phyloP scores from a whole-genome alignment of 2,329 filamentous ascomycete genomes.

The Diplocarpon mali region DNA sequence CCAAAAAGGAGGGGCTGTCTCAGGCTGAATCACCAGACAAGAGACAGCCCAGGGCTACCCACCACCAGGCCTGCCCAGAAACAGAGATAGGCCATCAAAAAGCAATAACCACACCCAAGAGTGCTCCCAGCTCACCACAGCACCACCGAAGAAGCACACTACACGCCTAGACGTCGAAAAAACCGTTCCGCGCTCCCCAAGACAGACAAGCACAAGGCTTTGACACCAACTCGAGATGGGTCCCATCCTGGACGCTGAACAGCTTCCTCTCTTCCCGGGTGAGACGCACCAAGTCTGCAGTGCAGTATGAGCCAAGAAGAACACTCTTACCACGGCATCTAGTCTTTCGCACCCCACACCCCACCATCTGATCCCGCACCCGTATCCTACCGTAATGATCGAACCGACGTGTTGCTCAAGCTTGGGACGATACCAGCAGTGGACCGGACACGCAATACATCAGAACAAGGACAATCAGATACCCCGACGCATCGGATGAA shows the following conservation, averaged over 20 bases:
- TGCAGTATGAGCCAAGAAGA: constrained; percentile 13
- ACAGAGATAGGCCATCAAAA: constrained; percentile 7
- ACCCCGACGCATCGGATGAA: constrained; percentile 24
- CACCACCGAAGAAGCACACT: constrained; percentile 8
- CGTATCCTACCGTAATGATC: constrained; percentile 11
- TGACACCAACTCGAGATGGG: constrained; percentile 91
- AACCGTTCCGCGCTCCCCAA: constrained; percentile 17
- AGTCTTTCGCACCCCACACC: constrained; percentile 14
- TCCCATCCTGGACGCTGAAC: constrained; percentile 40
- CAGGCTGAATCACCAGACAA: constrained; percentile 9
- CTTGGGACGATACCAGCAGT: constrained; percentile 14
- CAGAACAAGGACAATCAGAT: constrained; percentile 14
- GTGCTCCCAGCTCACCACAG: constrained; percentile 12
- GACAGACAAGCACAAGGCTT: constrained; percentile 78
- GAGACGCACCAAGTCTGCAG: constrained; percentile 8
- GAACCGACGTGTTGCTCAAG: constrained; percentile 12
- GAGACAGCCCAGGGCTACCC: constrained; percentile 27
- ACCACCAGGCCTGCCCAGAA: constrained; percentile 22
- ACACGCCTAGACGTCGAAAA: constrained; percentile 10
- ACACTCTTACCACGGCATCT: constrained; percentile 19
- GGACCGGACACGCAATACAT: constrained; percentile 13
- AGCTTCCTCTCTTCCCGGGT: constrained; percentile 11
- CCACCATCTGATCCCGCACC: constrained; percentile 4
- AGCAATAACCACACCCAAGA: constrained; percentile 10
- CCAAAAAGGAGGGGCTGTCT: constrained; percentile 26